Percentiles rank a stretch among this genome's conserved stretches.
These are phyloP conservation scores for Orbilia quercus DNA, from an alignment of 2,329 filamentous ascomycete genomes.

Conservation along the genomic window DNA sequence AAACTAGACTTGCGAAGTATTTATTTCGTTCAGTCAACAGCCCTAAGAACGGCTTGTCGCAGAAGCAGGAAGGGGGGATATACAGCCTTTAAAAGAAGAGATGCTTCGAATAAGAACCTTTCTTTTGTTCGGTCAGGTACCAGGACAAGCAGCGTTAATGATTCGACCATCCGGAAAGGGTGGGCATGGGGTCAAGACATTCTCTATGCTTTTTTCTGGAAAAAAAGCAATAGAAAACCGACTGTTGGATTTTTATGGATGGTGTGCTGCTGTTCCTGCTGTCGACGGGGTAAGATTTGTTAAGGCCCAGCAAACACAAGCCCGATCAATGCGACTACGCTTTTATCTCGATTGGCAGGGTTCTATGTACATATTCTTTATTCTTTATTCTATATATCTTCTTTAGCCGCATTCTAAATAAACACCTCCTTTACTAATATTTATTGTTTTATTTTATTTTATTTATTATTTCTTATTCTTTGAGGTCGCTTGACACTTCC, in stretches of 20 bases:
- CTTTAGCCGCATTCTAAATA: conserved; percentile 46
- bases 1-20: conserved; percentile 48
- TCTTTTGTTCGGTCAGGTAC: conserved; percentile 55
- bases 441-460: too few relatives aligned
- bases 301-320: conserved; percentile 55
- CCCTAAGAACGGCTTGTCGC: conserved; percentile 48
- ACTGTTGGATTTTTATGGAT: conserved; percentile 43
- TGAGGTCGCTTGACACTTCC: conserved; percentile 46
- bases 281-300: conserved; percentile 45
- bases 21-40: conserved; percentile 44
- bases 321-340: conserved; percentile 43
- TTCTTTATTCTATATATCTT: background rate
- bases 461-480: too few relatives aligned
- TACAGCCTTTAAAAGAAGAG: conserved; percentile 27
- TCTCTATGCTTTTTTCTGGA: conserved; percentile 25
- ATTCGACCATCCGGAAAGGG: conserved; percentile 45
- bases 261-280: conserved; percentile 53
- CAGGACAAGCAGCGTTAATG: conserved; percentile 46
- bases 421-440: conserved; percentile 36
- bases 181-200: conserved; percentile 45
- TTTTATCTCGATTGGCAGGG: conserved; percentile 35
- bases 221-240: conserved; percentile 44
- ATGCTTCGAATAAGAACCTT: conserved; percentile 48
- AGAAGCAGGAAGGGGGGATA: conserved; percentile 47
- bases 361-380: too few relatives aligned